Base-by-base conservation (phyloP, 2,329 filamentous ascomycete genomes). In the Mariannaea elegans region DNA sequence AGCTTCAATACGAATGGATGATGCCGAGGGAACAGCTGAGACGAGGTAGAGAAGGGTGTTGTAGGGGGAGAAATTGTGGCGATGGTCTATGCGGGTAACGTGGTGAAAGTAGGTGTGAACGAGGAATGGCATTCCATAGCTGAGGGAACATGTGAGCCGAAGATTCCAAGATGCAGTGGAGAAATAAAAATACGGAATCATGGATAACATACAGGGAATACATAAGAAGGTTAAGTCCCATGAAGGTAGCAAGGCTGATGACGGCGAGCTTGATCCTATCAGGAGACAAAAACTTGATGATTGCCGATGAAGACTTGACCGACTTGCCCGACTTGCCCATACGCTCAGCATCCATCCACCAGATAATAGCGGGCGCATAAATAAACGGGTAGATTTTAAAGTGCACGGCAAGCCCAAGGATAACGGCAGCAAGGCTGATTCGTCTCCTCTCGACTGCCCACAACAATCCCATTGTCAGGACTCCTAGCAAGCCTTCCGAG, bases 311-410 rank as follows among this genome's bases (percentile, higher is more conserved):
- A 7, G 61, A 55, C 3, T 56, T 45, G 13, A 34, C 9, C 12
- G 38, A 2, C 4, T 62, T 64, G 19, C 46, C 27, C 29, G 23
- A 7, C 16, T 63, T 65, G 8, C 71, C 68, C 58, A 85, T 75
- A 23, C 74, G 76, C 63, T 84, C 82, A 3, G 78, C 78, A 66
- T 92, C 90, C 79, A 94, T 87, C 90, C 90, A 94, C 89, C 90
- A 93, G 5, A 93, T 76, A 39, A 95, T 89, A 3, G 90, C 88
- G 0, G 89, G 87, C 2, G 92, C 94, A 76, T 99, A 99, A 61
- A 99, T 92, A 76, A 98, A 97, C 0, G 95, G 95, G 71, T 99
- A 99, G 62, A 99, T 98, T 82, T 99, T 99, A 79, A 99, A 96
- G 78, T 99, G 95, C 23, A 98, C 94, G 1, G 87, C 87, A 24